Conservation (phyloP, 306 rosid genomes). For the Gastrolobium bilobum region DNA sequence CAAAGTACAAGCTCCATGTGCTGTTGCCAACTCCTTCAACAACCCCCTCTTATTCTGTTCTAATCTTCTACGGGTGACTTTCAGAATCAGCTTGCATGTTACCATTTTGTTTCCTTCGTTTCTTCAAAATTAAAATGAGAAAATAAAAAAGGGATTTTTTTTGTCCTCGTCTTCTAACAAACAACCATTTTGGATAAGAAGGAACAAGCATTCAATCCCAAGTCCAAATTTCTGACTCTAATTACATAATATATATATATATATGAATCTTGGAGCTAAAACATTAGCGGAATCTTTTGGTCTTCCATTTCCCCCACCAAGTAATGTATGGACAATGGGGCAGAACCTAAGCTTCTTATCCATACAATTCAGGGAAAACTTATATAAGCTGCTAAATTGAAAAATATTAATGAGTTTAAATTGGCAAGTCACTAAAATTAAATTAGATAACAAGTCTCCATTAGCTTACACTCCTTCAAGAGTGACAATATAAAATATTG, state of each 20-base stretch:
- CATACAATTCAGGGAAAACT: too few species aligned
- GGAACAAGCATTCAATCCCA: background rate
- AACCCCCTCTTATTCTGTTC: background rate
- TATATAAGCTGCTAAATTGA: too few species aligned
- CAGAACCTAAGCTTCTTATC: too few species aligned
- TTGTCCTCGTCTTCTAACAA: background rate
- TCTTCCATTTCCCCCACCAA: background rate
- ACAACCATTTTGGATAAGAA: background rate
- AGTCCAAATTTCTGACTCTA: background rate
- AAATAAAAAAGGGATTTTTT: background rate
- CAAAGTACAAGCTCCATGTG: constrained; percentile 41
- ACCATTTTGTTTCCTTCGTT: background rate
- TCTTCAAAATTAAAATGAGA: background rate
- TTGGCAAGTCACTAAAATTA: too few species aligned
- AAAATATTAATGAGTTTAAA: too few species aligned
- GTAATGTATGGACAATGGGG: background rate
- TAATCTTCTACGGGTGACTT: background rate
- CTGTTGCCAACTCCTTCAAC: constrained; percentile 35
- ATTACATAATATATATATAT: background rate
- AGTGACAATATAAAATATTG: too few species aligned
- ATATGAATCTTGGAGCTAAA: too few species aligned
- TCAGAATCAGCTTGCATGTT: background rate
- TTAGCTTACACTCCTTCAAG: too few species aligned
- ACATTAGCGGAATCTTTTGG: background rate
- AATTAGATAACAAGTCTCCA: too few species aligned